Evolutionary conservation across 1,284 basidiomycete species (phyloP), one percentile per base, ranked within the genome.

Genomic region (Mrakiaceae sp.): DNA sequence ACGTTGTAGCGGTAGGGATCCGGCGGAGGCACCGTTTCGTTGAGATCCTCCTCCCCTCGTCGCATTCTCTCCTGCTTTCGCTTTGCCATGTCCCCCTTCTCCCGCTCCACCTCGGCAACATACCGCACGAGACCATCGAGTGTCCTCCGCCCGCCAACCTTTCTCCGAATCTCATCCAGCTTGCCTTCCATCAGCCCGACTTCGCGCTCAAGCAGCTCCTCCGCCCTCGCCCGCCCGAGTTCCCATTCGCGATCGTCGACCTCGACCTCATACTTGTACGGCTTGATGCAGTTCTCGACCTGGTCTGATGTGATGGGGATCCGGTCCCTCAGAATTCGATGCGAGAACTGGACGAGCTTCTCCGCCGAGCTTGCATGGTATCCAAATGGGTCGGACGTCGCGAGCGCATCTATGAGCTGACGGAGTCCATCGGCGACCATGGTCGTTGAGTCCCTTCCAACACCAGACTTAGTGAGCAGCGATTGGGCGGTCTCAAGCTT

Each of bases 281-380:
- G 96, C 78, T 98, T 99, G 80, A 99, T 96, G 76, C 91, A 96
- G 77, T 98, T 99, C 80, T 99, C 96, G 7, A 99, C 96, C 77
- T 98, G 95, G 74, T 99, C 96, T 1, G 91, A 87, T 3, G 96
- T 93, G 63, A 97, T 78, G 8, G 89, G 88, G 67, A 97, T 88
- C 3, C 95, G 84, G 71, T 97, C 93, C 58, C 93, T 82, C 64
- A 99, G 78, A 71, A 99, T 95, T 71, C 83, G 85, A 75, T 96
- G 92, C 12, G 90, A 89, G 75, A 97, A 96, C 71, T 93, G 83
- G 63, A 90, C 83, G 66, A 99, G 86, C 16, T 93, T 85, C 69
- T 95, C 90, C 2, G 90, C 83, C 0, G 93, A 88, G 12, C 81
- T 82, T 0, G 90, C 88, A 74, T 99, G 96, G 78, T 86, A 85